Conservation (phyloP, 768 basidiomycete species). For the Lactifluus pinguis region DNA sequence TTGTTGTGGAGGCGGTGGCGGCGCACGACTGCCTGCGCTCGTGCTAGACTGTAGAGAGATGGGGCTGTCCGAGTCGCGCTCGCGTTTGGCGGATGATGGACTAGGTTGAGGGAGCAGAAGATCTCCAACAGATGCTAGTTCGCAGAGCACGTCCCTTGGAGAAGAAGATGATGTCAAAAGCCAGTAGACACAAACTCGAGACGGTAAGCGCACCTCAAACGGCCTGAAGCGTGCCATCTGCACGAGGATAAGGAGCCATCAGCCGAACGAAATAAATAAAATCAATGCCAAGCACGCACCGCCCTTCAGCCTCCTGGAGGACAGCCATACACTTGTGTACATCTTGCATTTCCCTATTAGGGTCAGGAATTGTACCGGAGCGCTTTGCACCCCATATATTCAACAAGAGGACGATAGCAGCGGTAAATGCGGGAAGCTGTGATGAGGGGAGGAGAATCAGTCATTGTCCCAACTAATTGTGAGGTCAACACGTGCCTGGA, state of each 20-base stretch:
- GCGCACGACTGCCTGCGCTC: neutral
- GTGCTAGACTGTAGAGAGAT: constrained; percentile 4
- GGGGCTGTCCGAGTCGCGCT: constrained; percentile 49
- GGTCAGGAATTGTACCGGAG: constrained; percentile 11
- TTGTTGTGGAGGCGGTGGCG: neutral
- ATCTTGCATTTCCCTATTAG: constrained; percentile 18
- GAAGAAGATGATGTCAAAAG: neutral
- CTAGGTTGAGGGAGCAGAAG: constrained; percentile 54
- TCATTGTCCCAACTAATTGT: neutral
- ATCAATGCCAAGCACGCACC: constrained; percentile 1
- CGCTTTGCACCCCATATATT: constrained; percentile 35
- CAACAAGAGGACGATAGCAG: constrained; percentile 36
- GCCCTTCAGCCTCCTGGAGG: constrained; percentile 14
- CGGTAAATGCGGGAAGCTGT: constrained; percentile 28
- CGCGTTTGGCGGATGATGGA: constrained; percentile 49
- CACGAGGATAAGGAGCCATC: neutral
- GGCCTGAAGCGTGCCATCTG: constrained; percentile 42
- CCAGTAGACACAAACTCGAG: neutral
- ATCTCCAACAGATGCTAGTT: constrained; percentile 63
- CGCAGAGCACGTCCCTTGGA: constrained; percentile 61
- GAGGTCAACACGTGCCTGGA: constrained; percentile 5
- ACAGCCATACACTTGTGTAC: constrained; percentile 21
- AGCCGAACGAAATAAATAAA: neutral
- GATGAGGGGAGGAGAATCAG: constrained; percentile 10
- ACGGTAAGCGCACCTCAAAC: constrained; percentile 34